Evolutionary conservation across 306 rosid species (phyloP).

Genomic region (Cicer pinnatifidum): DNA sequence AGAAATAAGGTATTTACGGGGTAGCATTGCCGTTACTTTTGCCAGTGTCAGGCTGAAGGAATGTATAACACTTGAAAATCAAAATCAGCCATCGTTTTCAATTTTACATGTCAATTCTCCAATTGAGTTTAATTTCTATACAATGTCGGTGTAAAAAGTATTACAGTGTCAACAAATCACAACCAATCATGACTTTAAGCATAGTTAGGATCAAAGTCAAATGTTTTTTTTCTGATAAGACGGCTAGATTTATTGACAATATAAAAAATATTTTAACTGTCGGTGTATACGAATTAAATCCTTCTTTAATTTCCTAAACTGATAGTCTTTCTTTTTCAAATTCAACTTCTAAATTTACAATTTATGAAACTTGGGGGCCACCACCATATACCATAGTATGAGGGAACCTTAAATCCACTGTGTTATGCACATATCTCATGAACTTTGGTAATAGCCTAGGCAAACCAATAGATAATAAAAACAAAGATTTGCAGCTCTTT

Average conservation of each 20-base stretch:
- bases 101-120: neutral
- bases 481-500: neutral
- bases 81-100: slow-evolving; percentile 16
- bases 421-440: neutral
- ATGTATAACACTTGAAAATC: neutral
- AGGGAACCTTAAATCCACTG: neutral
- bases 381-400: slow-evolving; percentile 7
- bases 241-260: no score
- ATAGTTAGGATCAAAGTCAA: no score
- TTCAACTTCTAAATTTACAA: neutral
- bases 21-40: slow-evolving; percentile 10
- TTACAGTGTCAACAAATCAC: no score
- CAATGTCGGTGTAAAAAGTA: no score
- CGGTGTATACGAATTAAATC: no score
- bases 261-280: no score
- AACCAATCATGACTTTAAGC: no score
- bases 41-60: slow-evolving; percentile 3
- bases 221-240: no score
- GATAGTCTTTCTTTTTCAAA: slow-evolving; percentile 17
- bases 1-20: slow-evolving; percentile 4
- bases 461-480: slow-evolving; percentile 1
- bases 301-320: slow-evolving; percentile 8
- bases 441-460: no score
- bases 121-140: no score
- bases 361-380: neutral